A percentile compares a stretch with the other conserved stretches of the same genome.
These are phyloP conservation scores for Thoreauomyces humboldtii DNA, from an alignment of 192 early-diverging fungal species.

Conservation along the genomic window DNA sequence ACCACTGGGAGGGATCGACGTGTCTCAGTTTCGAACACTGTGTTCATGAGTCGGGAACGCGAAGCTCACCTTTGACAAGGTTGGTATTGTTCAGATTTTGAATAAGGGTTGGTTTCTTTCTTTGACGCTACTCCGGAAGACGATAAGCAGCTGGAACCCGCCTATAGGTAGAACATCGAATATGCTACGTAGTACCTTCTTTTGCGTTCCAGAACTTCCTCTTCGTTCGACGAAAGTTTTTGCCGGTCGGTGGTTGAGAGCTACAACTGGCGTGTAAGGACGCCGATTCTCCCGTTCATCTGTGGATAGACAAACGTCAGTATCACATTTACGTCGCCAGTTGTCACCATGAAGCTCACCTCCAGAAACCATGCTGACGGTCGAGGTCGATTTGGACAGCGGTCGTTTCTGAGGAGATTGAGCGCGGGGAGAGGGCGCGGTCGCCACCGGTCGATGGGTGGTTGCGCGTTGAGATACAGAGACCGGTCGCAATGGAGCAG, in stretches of 20 bases:
- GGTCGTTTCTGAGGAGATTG: neutral
- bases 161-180: neutral
- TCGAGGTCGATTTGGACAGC: slow-evolving; percentile 2
- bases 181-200: neutral
- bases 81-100: slow-evolving; percentile 36
- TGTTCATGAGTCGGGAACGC: no score
- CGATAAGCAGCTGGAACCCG: neutral
- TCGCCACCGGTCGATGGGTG: neutral
- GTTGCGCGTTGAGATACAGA: neutral
- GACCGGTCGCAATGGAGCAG: neutral
- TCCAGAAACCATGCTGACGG: slow-evolving; percentile 3
- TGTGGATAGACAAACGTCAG: neutral
- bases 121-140: neutral
- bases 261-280: neutral
- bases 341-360: slow-evolving; percentile 2
- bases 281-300: slow-evolving; percentile 18
- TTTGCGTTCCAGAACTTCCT: neutral
- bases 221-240: slow-evolving; percentile 4
- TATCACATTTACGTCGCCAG: no score
- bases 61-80: slow-evolving; percentile 37
- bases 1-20: slow-evolving; percentile 36
- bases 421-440: neutral
- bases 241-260: slow-evolving; percentile 5
- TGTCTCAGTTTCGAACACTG: no score
- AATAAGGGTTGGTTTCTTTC: slow-evolving; percentile 44